A percentile compares a stretch with the other conserved stretches of the same genome.
These are phyloP conservation scores for Fraxinus velutina DNA, from an alignment of 305 asterid genomes.

Conservation along the genomic window DNA sequence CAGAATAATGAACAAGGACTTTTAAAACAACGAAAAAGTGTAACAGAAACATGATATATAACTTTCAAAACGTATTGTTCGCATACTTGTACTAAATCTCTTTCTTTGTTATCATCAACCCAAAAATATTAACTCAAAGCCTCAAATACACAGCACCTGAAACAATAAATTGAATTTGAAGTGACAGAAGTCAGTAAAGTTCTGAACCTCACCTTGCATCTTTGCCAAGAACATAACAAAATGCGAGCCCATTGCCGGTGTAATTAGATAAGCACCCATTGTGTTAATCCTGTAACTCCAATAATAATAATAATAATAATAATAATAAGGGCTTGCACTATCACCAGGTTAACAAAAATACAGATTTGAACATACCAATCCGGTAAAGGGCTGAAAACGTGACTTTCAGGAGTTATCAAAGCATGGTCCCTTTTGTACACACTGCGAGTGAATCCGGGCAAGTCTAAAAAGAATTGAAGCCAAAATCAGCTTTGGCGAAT, in stretches of 20 bases:
- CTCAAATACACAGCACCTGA: neutral
- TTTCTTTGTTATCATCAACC: neutral
- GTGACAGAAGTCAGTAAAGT: neutral
- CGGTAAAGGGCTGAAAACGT: slow-evolving; percentile 85
- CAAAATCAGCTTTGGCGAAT: slow-evolving; percentile 21
- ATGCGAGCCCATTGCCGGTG: slow-evolving; percentile 86
- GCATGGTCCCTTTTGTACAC: slow-evolving; percentile 83
- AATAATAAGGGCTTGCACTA: neutral
- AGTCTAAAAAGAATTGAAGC: slow-evolving; percentile 44
- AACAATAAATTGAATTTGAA: neutral
- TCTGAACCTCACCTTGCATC: slow-evolving; percentile 65
- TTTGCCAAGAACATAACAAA: slow-evolving; percentile 92
- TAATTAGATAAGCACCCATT: slow-evolving; percentile 67
- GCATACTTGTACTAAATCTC: neutral
- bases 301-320: neutral
- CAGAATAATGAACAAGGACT: slow-evolving; percentile 19
- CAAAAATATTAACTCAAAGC: neutral
- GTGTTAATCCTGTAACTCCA: slow-evolving; percentile 59
- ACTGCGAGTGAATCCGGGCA: slow-evolving; percentile 93
- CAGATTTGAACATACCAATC: slow-evolving; percentile 50
- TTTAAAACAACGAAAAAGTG: neutral
- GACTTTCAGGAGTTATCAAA: slow-evolving; percentile 93
- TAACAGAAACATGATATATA: neutral
- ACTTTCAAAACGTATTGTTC: neutral
- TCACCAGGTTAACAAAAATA: slow-evolving; percentile 8